Evolutionary conservation across 805 yeast species (phyloP).

Genomic region (Kazachstania viticola): DNA sequence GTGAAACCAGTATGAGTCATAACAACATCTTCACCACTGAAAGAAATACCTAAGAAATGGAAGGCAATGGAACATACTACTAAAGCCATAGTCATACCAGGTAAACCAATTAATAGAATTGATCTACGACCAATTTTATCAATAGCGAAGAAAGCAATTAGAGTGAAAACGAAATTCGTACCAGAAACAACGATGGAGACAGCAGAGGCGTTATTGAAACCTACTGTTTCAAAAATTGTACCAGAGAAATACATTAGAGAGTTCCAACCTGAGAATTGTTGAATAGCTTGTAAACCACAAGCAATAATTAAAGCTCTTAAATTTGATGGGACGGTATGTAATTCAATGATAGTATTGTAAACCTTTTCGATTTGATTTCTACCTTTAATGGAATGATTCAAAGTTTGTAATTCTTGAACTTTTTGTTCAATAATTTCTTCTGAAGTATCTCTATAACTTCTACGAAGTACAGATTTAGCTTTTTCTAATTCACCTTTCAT

Average conservation of each 20-base stretch:
- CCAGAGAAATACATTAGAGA: conserved; percentile 92
- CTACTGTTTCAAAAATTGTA: conserved; percentile 84
- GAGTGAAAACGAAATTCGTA: conserved; percentile 82
- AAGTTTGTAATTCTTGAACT: conserved; percentile 48
- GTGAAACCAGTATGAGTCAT: conserved; percentile 37
- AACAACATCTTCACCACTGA: conserved; percentile 36
- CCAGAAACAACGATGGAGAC: conserved; percentile 91
- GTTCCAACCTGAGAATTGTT: conserved; percentile 94
- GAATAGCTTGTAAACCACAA: conserved; percentile 91
- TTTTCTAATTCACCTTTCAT: conserved; percentile 51
- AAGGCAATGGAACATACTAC: conserved; percentile 81
- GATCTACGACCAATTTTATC: conserved; percentile 83
- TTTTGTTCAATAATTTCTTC: conserved; percentile 54
- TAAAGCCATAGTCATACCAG: conserved; percentile 71
- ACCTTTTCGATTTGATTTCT: conserved; percentile 36
- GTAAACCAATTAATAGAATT: conserved; percentile 67
- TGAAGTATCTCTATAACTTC: conserved; percentile 52
- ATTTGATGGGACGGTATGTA: conserved; percentile 65
- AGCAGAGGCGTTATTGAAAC: conserved; percentile 83
- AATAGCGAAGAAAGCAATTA: conserved; percentile 74
- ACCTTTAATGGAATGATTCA: conserved; percentile 38
- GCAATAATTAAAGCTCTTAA: conserved; percentile 82
- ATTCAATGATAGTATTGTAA: conserved; percentile 48
- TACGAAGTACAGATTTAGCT: conserved; percentile 56
- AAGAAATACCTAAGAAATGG: conserved; percentile 64